These are phyloP conservation scores for Xylaria sp. DNA, from an alignment of 2,329 filamentous ascomycete genomes.

Conservation along the genomic window DNA sequence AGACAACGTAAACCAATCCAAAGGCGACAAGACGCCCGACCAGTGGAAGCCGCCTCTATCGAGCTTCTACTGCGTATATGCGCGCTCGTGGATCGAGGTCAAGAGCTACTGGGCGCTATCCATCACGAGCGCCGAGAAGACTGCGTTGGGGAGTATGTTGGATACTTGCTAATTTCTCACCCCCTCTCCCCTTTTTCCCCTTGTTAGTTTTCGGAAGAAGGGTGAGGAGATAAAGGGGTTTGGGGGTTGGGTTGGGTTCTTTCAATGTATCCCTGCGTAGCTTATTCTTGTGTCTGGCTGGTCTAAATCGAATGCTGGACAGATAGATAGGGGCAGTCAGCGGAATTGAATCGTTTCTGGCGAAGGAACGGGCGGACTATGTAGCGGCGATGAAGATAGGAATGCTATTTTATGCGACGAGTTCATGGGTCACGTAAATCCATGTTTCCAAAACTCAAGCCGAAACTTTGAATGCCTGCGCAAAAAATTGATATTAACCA, in stretches of 20 bases:
- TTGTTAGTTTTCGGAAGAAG: background rate
- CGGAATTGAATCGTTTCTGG: background rate
- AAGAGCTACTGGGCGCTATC: constrained; percentile 78
- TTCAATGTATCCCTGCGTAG: no score
- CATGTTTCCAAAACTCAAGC: background rate
- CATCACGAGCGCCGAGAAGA: constrained; percentile 78
- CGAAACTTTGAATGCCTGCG: background rate
- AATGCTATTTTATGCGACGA: background rate
- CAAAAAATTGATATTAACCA: background rate
- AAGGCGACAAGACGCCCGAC: constrained; percentile 80
- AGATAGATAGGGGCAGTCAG: no score
- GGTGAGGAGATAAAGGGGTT: no score
- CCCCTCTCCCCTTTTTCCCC: background rate
- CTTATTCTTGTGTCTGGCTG: background rate
- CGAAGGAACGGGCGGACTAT: no score
- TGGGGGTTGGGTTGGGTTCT: no score
- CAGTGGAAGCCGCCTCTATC: constrained; percentile 77
- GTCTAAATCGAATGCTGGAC: background rate
- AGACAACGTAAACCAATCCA: constrained; percentile 77
- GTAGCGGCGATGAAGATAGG: background rate
- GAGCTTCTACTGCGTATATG: constrained; percentile 82
- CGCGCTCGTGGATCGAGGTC: constrained; percentile 79
- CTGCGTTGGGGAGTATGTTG: constrained; percentile 72
- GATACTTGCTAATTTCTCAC: constrained; percentile 60
- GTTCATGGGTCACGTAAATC: background rate